Percentiles rank a stretch among this genome's conserved stretches.
Conservation (phyloP, 306 rosid species). For the Lablab purpureus region DNA sequence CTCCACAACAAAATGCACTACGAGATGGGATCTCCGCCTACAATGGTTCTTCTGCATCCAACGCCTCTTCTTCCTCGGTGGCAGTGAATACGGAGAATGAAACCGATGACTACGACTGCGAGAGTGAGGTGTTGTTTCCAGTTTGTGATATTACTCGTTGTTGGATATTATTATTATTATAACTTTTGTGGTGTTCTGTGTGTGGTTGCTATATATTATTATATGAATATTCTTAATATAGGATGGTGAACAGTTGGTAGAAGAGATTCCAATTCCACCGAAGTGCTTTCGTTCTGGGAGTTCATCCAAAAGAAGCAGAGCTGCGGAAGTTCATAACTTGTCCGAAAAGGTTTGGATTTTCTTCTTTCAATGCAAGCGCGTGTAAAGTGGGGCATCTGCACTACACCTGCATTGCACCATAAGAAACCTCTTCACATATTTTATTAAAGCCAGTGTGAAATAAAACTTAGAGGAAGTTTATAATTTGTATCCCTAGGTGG, state of each 20-base stretch:
- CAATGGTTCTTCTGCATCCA: constrained; percentile 38
- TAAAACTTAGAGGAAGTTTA: not conserved
- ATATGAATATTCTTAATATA: constrained; percentile 22
- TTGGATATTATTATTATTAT: not conserved
- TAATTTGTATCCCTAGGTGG: not conserved
- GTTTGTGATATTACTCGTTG: not conserved
- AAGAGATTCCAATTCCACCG: constrained; percentile 46
- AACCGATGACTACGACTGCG: constrained; percentile 78
- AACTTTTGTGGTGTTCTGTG: not conserved
- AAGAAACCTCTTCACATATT: not conserved
- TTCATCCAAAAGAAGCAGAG: constrained; percentile 92
- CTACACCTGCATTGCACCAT: not conserved
- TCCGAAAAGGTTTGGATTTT: constrained; percentile 76
- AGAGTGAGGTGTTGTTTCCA: constrained; percentile 69
- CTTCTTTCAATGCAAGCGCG: not conserved
- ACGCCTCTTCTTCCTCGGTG: constrained; percentile 60
- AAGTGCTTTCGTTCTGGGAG: constrained; percentile 52
- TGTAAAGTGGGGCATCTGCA: not conserved
- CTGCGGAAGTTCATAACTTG: constrained; percentile 96
- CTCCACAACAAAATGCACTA: not conserved
- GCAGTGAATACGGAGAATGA: constrained; percentile 66
- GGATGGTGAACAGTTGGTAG: constrained; percentile 85
- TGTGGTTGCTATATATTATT: not conserved
- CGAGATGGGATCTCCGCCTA: constrained; percentile 55
- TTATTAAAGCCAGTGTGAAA: not conserved